Evolutionary conservation across 345 rosid species (phyloP), one percentile per base, ranked within the genome.

Genomic region (Hypericum perforatum): DNA sequence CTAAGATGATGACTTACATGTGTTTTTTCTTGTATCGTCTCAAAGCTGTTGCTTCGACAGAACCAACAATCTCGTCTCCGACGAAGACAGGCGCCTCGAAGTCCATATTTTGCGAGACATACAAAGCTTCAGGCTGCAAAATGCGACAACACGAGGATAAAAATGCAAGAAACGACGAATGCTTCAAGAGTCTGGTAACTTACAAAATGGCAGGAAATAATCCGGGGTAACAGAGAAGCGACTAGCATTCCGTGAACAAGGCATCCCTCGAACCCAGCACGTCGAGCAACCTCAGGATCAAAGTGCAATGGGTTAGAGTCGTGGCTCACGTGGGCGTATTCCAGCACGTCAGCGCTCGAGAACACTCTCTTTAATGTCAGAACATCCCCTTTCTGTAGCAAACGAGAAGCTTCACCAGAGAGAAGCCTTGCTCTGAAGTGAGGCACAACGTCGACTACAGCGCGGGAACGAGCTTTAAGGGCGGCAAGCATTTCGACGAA

Each of bases 211-310:
- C 84, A 59, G 45, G 98, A 73, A 66, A 88, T 85, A 9, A 83
- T 85, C 45, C 74, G 75, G 38, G 95, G 97, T 72, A 88, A 88
- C 48, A 92, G 63, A 3, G 95, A 63, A 54, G 95, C 95, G 10
- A 85, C 86, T 51, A 92, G 90, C 95, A 92, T 75, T 39, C 96
- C 94, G 49, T 87, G 96, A 51, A 92, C 96, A 64, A 83, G 67
- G 29, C 68, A 61, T 63, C 73, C 88, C 58, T 88, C 84, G 13
- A 78, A 88, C 13, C 89, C 89, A 0, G 80, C 76, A 63, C 57
- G 49, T 68, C 60, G 76, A 16, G 91, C 89, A 64, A 56, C 60
- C 47, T 80, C 75, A 39, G 74, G 5, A 71, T 88, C 86, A 10
- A 92, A 88, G 66, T 92, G 94, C 41, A 88, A 56, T 29, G 90